A percentile compares a stretch with the other conserved stretches of the same genome.
Conservation (phyloP, 2,329 filamentous ascomycete species). For the Talaromyces sp. region DNA sequence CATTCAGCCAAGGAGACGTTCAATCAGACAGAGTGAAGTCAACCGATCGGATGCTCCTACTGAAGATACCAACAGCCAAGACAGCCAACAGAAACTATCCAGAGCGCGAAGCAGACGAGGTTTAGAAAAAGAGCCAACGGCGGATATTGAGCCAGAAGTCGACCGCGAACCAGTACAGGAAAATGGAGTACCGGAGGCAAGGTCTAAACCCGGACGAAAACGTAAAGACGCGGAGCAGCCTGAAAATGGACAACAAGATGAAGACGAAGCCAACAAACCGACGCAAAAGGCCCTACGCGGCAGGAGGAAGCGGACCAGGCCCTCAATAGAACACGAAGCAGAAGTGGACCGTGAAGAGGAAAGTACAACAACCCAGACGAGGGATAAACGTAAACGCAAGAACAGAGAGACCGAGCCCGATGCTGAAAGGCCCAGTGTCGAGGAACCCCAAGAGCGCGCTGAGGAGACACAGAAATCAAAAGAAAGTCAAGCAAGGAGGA, state of each 20-base stretch:
- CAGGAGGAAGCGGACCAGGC: constrained; percentile 7
- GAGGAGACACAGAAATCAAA: background rate
- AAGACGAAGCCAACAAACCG: background rate
- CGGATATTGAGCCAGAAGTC: background rate
- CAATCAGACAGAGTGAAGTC: background rate
- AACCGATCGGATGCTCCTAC: background rate
- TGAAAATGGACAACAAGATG: background rate
- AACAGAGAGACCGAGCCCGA: background rate
- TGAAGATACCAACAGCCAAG: background rate
- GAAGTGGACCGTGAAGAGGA: constrained; percentile 13
- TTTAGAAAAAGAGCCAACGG: background rate
- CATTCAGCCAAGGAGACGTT: background rate
- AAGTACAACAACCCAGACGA: constrained; percentile 6
- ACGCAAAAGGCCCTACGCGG: constrained; percentile 4
- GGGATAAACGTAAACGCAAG: constrained; percentile 15
- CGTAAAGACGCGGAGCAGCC: background rate
- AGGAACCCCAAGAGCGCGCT: background rate
- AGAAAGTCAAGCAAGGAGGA: background rate
- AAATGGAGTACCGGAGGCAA: background rate
- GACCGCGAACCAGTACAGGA: background rate
- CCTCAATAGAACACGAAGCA: constrained; percentile 4
- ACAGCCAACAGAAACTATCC: background rate
- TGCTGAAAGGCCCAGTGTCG: background rate
- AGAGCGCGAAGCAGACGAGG: constrained; percentile 2
- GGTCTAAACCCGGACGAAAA: background rate